Percentiles rank a stretch among this genome's conserved stretches.
These are phyloP conservation scores for Orobanche coerulescens DNA, from an alignment of 257 asterid genomes.

Conservation along the genomic window DNA sequence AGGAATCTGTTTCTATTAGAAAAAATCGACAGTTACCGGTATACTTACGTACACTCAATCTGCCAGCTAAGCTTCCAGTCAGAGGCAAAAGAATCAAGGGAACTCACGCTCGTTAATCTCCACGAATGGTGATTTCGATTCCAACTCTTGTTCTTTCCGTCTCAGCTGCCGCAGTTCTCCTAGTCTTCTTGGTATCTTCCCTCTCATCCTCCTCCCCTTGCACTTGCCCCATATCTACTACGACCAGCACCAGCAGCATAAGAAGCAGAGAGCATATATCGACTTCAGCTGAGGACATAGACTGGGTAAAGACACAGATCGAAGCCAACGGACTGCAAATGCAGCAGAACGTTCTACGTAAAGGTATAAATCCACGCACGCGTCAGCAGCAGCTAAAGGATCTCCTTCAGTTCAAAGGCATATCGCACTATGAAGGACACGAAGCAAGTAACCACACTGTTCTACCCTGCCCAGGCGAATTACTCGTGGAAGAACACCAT, in stretches of 20 bases:
- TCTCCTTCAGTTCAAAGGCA: slow-evolving; percentile 74
- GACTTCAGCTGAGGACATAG: slow-evolving; percentile 54
- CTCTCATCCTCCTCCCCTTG: slow-evolving; percentile 43
- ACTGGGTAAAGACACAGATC: slow-evolving; percentile 69
- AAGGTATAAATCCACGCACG: slow-evolving; percentile 95
- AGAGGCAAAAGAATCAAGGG: slow-evolving; percentile 14
- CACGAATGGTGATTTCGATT: slow-evolving; percentile 64
- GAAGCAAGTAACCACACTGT: slow-evolving; percentile 81
- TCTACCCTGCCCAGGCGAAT: slow-evolving; percentile 82
- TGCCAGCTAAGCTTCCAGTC: slow-evolving; percentile 15
- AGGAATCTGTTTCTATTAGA: not conserved
- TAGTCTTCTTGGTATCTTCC: slow-evolving; percentile 44
- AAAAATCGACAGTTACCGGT: slow-evolving; percentile 1
- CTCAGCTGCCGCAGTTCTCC: slow-evolving; percentile 38
- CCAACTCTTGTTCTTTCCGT: slow-evolving; percentile 55
- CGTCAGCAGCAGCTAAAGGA: slow-evolving; percentile 89
- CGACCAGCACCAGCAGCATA: not conserved
- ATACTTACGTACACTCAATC: slow-evolving; percentile 12
- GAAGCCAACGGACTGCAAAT: slow-evolving; percentile 78
- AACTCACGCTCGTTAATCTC: slow-evolving; percentile 46
- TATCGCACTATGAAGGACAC: slow-evolving; percentile 82
- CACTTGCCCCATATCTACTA: slow-evolving; percentile 34
- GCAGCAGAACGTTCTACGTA: slow-evolving; percentile 75
- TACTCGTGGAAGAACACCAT: slow-evolving; percentile 90
- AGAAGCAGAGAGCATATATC: slow-evolving; percentile 37